phyloP scores from a whole-genome alignment of 192 early-diverging fungal species.

The Globomyces pollinis-pini region DNA sequence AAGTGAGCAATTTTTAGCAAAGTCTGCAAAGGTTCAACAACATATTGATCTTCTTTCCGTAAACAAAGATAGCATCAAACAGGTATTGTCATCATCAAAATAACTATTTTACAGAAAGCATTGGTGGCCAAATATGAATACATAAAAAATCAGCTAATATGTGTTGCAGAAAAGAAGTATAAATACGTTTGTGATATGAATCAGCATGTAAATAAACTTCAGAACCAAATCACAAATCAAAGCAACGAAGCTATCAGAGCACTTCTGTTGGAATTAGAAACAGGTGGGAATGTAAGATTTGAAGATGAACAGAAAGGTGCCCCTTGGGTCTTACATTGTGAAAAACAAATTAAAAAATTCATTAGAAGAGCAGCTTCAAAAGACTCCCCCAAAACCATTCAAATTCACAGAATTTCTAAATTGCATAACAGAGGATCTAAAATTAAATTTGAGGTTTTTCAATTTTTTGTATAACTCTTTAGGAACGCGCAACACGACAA shows the following conservation, averaged over 20 bases:
- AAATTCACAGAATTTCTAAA: constrained; percentile 47
- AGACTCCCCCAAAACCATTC: constrained; percentile 19
- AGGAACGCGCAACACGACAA: constrained; percentile 7
- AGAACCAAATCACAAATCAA: constrained; percentile 6
- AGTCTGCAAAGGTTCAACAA: constrained; percentile 22
- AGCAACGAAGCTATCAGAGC: constrained; percentile 21
- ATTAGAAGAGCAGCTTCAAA: constrained; percentile 22
- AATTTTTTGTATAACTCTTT: background rate
- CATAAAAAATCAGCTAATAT: background rate
- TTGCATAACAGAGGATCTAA: constrained; percentile 42
- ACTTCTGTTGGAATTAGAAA: constrained; percentile 51
- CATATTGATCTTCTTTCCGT: constrained; percentile 14
- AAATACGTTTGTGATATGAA: background rate
- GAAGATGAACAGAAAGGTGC: constrained; percentile 48
- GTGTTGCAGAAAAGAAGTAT: background rate
- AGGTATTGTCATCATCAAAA: background rate
- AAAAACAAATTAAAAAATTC: constrained; percentile 35
- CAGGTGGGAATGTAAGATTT: constrained; percentile 56
- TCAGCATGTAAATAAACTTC: background rate
- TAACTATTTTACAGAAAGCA: background rate
- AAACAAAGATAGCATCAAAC: background rate
- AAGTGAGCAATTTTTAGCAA: constrained; percentile 14
- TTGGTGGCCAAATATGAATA: background rate
- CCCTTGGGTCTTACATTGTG: constrained; percentile 37
- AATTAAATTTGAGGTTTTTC: constrained; percentile 30